Conservation (phyloP, 805 yeast species). For the Nakazawaea ishiwadae region DNA sequence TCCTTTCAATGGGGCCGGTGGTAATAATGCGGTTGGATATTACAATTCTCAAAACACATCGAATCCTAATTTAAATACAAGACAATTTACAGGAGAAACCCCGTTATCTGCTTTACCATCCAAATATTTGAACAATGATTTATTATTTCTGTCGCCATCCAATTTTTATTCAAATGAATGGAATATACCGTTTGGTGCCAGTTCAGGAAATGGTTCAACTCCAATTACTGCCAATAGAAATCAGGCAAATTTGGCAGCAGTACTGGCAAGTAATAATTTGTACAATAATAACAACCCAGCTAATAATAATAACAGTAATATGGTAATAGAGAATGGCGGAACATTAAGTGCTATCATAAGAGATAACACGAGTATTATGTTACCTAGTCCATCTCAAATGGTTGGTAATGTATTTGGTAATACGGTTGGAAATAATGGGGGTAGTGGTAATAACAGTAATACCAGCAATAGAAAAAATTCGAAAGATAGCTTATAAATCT, state of each 20-base stretch:
- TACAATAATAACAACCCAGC: slow-evolving; percentile 21
- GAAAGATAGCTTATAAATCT: no score
- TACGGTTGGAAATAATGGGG: slow-evolving; percentile 17
- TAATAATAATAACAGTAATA: slow-evolving; percentile 27
- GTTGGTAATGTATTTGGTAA: slow-evolving; percentile 22
- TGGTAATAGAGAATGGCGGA: slow-evolving; percentile 10
- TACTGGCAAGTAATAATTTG: neutral
- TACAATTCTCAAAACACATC: slow-evolving; percentile 17
- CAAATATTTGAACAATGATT: slow-evolving; percentile 55
- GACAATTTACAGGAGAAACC: slow-evolving; percentile 53
- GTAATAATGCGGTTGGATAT: slow-evolving; percentile 20
- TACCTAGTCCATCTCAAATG: slow-evolving; percentile 23
- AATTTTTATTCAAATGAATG: slow-evolving; percentile 63
- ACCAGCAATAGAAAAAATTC: slow-evolving; percentile 8
- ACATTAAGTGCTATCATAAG: no score
- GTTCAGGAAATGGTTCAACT: slow-evolving; percentile 31
- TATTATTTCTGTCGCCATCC: slow-evolving; percentile 74
- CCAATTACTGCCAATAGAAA: slow-evolving; percentile 20
- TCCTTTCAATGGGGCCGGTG: no score
- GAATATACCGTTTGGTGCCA: slow-evolving; percentile 44
- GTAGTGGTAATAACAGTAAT: slow-evolving; percentile 13
- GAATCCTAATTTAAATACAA: no score
- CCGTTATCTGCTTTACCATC: slow-evolving; percentile 69
- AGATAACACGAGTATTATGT: slow-evolving; percentile 20
- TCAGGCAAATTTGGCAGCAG: slow-evolving; percentile 8